These are phyloP conservation scores for Cladosporium sp. DNA, from an alignment of 2,329 filamentous ascomycete genomes.

Conservation along the genomic window DNA sequence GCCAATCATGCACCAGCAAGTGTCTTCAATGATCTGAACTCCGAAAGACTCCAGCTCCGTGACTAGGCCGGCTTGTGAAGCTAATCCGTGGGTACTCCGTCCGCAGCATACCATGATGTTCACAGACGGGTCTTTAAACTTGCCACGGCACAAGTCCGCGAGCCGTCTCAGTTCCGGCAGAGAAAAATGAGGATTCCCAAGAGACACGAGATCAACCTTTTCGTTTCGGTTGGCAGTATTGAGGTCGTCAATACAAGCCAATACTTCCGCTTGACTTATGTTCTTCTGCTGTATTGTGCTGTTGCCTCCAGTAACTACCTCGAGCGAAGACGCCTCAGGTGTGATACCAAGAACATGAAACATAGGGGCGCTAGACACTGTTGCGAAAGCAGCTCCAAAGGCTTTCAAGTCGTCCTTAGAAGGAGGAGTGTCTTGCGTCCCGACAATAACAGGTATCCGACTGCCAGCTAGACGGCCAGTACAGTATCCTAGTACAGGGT, in stretches of 20 bases:
- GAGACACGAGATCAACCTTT: conserved; percentile 37
- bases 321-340: conserved; percentile 30
- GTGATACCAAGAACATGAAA: conserved; percentile 42
- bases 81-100: conserved; percentile 21
- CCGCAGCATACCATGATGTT: conserved; percentile 16
- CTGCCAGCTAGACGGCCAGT: conserved; percentile 30
- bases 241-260: neutral
- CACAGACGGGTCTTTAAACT: conserved; percentile 18
- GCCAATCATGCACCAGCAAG: conserved; percentile 46
- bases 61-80: conserved; percentile 27
- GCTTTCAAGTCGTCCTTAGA: conserved; percentile 37
- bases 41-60: conserved; percentile 35
- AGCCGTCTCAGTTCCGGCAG: conserved; percentile 35
- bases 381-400: conserved; percentile 44
- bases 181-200: conserved; percentile 46
- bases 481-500: conserved; percentile 37
- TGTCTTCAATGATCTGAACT: conserved; percentile 40
- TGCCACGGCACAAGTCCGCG: conserved; percentile 26
- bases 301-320: conserved; percentile 12
- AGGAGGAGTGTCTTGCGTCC: conserved; percentile 29
- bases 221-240: conserved; percentile 12
- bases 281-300: neutral
- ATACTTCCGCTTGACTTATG: neutral
- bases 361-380: conserved; percentile 40
- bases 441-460: conserved; percentile 35